Base-by-base conservation (phyloP, 352 stramenopile species). In the Pythium vanterpoolii region DNA sequence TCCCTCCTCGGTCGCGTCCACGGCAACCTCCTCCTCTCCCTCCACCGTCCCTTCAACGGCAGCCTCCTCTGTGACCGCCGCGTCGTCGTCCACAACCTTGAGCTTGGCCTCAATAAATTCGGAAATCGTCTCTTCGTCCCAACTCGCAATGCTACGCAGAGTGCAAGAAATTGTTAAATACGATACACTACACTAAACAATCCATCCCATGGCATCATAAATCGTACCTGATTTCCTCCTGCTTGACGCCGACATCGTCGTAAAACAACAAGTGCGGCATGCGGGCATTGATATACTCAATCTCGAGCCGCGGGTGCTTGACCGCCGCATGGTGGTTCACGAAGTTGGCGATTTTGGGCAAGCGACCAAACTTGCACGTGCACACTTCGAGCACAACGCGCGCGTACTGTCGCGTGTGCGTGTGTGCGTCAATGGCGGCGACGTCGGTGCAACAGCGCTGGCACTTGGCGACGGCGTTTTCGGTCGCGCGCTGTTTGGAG, bases 101-200 rank as follows among this genome's bases (percentile, higher is more conserved):
- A 90, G 30, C 54, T 90, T 90, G 8, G 76, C 77, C 23, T 62
- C 69, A 42, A 90, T 78, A 49, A 87, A 89, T 73, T 90, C 80
- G 8, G 71, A 71, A 65, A 90, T 88, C 7, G 80, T 79, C 26
- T 85, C 74, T 58, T 90, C 80, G 28, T 90, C 77, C 80, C 80
- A 90, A 46, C 79, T 73, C 36, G 77, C 74, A 54, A 90, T 81
- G 59, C 80, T 90, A 31, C 10, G 40, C 5, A 21, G 2, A 43
- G 34, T 42, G 6, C 34, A n/a, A n/a, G n/a, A n/a, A n/a, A n/a
- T n/a, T n/a, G n/a, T n/a, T n/a, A n/a, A n/a, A n/a, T n/a, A n/a
- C n/a, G n/a, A n/a, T n/a, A n/a, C n/a, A n/a, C n/a, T n/a, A n/a
- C n/a, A n/a, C n/a, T n/a, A n/a, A n/a, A n/a, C n/a, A n/a, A n/a